These are phyloP conservation scores for Prototheca cutis DNA, from an alignment of 163 green algal genomes.

Conservation along the genomic window DNA sequence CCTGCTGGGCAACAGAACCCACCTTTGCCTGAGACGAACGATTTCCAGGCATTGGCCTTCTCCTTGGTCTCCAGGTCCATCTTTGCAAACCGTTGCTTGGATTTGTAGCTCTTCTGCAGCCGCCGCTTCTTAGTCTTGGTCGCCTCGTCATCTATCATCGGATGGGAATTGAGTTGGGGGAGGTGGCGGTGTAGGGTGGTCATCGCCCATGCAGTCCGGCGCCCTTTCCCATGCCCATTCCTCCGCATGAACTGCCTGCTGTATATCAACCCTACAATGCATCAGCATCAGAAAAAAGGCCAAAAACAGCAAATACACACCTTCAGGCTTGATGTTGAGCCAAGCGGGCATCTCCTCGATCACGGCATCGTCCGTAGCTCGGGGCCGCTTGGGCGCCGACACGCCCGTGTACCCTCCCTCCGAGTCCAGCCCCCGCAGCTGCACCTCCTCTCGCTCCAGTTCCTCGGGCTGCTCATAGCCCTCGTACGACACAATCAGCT, in stretches of 20 bases:
- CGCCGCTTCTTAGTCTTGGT: slow-evolving; percentile 71
- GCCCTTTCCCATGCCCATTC: no score
- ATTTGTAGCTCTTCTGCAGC: slow-evolving; percentile 80
- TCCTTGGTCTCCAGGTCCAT: slow-evolving; percentile 62
- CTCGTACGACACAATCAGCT: slow-evolving; percentile 69
- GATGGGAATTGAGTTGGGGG: not conserved
- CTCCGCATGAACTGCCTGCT: no score
- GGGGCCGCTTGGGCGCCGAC: slow-evolving; percentile 66
- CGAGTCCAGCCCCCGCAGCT: slow-evolving; percentile 29
- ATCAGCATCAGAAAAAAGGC: no score
- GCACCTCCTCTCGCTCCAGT: slow-evolving; percentile 43
- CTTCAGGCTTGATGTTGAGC: slow-evolving; percentile 59
- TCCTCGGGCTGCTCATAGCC: slow-evolving; percentile 58
- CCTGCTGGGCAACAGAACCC: no score
- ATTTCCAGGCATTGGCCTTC: slow-evolving; percentile 57
- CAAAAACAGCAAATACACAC: no score
- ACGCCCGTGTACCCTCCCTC: slow-evolving; percentile 50
- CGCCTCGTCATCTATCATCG: slow-evolving; percentile 63
- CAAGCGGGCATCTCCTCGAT: slow-evolving; percentile 73
- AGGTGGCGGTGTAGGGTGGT: not conserved
- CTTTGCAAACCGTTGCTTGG: slow-evolving; percentile 67
- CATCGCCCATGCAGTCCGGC: no score
- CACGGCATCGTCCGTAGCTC: slow-evolving; percentile 40
- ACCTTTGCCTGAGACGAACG: slow-evolving; percentile 15
- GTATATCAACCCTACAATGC: no score